Percentiles rank a stretch among this genome's conserved stretches.
Evolutionary conservation across 306 rosid genomes (phyloP).

Genomic region (Prinsepia uniflora): DNA sequence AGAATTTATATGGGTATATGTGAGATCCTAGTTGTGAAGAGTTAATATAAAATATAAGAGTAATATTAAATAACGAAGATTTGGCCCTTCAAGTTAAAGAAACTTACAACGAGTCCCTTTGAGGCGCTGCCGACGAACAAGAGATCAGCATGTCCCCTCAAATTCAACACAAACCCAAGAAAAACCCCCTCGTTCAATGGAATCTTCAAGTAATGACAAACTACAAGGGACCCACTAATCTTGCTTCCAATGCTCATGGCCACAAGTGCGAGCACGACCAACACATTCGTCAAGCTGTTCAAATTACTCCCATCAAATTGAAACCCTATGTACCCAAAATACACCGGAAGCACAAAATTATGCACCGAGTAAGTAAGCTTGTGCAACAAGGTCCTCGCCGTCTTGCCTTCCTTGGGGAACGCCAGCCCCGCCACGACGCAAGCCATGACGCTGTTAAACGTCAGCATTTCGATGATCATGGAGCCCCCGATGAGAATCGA

Average conservation of each 20-base stretch:
- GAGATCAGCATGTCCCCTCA: conserved; percentile 91
- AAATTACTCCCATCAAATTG: conserved; percentile 54
- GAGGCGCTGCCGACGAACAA: conserved; percentile 66
- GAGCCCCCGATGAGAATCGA: conserved; percentile 50
- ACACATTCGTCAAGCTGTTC: conserved; percentile 3
- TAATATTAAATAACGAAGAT: no score
- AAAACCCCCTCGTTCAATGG: conserved; percentile 69
- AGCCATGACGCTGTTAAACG: conserved; percentile 53
- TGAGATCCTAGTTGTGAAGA: no score
- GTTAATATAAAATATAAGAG: no score
- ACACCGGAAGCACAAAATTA: conserved; percentile 74
- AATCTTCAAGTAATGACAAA: conserved; percentile 54
- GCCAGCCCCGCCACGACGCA: conserved; percentile 57
- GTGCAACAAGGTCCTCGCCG: conserved; percentile 70
- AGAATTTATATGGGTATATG: no score
- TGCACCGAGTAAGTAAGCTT: conserved; percentile 75
- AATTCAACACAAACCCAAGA: conserved; percentile 67
- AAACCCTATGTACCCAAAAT: conserved; percentile 82
- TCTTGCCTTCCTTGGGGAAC: conserved; percentile 81
- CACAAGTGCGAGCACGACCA: conserved; percentile 39
- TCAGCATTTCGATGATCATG: conserved; percentile 55
- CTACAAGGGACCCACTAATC: conserved; percentile 68
- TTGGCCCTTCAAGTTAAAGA: neutral
- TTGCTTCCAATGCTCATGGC: conserved; percentile 64
- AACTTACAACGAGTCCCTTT: conserved; percentile 50